Evolutionary conservation across 2,329 filamentous ascomycete species (phyloP), one percentile per base, ranked within the genome.

Genomic region (Amauroascus niger): DNA sequence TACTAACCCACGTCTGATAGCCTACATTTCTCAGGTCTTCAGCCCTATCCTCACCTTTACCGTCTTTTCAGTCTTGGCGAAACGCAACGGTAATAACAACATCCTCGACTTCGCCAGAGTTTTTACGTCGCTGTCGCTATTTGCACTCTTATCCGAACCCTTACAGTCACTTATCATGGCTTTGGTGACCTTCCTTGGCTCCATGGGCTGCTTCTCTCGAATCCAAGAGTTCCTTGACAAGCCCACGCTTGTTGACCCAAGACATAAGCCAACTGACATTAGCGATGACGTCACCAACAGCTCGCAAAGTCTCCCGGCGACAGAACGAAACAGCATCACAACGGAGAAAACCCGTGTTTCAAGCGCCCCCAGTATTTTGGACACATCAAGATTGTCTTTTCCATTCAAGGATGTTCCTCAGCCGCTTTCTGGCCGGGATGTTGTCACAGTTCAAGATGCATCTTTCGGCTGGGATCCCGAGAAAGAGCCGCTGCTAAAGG

Each of bases 81-180:
- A 65, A 35, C 68, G 66, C 8, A 65, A 59, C 22, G 61, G 64
- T 24, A 63, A 65, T 13, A 54, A 61, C 20, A 46, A 55, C 13
- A 60, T 64, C 3, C 61, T 76, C 18, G 69, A 71, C 39, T 71
- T 71, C 3, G 66, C 71, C 2, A 69, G 63, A 7, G 69, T 72
- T 0, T 76, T 74, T 57, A 75, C 74, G 0, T 73, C 74, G 1
- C 58, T 77, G 3, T 74, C 74, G 0, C 68, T 77, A 0, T 74
- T 76, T 52, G 67, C 71, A 0, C 65, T 77, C 6, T 59, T 76
- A 2, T 66, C 73, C 1, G 72, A 76, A 40, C 74, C 74, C 4
- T 65, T 76, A 0, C 60, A 70, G 16, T 70, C 69, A 2, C 62
- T 76, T 30, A 72, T 77, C 7, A 73, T 74, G 68, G 69, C 71